phyloP scores from a whole-genome alignment of 345 rosid species.

The Camelina hispida region DNA sequence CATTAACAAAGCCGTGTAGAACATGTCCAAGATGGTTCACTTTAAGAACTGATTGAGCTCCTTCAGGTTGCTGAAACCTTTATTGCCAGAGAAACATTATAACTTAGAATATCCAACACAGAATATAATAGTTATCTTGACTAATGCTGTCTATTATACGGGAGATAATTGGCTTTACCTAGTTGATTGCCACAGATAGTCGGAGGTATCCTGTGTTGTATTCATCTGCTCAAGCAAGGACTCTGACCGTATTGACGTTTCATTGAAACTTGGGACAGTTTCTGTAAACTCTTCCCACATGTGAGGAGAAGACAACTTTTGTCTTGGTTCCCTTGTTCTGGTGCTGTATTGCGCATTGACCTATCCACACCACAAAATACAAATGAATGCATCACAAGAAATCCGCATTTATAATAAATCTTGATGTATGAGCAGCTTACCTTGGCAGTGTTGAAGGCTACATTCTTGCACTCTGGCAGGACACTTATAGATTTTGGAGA shows the following conservation, averaged over 20 bases:
- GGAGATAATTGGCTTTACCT: slow-evolving; percentile 46
- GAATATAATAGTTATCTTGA: neutral
- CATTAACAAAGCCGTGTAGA: slow-evolving; percentile 74
- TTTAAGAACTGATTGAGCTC: slow-evolving; percentile 47
- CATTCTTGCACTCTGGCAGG: slow-evolving; percentile 75
- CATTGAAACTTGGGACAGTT: slow-evolving; percentile 53
- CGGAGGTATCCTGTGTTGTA: slow-evolving; percentile 74
- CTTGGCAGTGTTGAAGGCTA: slow-evolving; percentile 74
- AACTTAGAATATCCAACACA: slow-evolving; percentile 5
- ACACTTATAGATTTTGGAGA: slow-evolving; percentile 72
- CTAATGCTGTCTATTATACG: neutral
- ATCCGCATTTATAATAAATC: slow-evolving; percentile 12
- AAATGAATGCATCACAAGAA: slow-evolving; percentile 28
- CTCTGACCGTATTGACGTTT: slow-evolving; percentile 55
- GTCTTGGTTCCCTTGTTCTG: slow-evolving; percentile 53
- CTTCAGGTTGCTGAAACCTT: slow-evolving; percentile 53
- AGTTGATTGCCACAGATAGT: slow-evolving; percentile 81
- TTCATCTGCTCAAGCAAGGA: slow-evolving; percentile 68
- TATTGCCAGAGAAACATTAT: slow-evolving; percentile 24
- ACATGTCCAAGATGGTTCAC: slow-evolving; percentile 67
- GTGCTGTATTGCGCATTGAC: slow-evolving; percentile 55
- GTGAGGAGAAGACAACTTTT: slow-evolving; percentile 46
- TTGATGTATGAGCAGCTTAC: slow-evolving; percentile 42
- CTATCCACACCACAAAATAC: slow-evolving; percentile 45
- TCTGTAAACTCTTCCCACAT: slow-evolving; percentile 69